These are phyloP conservation scores for Cornus suecica DNA, from an alignment of 148 eudicot species.

Conservation along the genomic window DNA sequence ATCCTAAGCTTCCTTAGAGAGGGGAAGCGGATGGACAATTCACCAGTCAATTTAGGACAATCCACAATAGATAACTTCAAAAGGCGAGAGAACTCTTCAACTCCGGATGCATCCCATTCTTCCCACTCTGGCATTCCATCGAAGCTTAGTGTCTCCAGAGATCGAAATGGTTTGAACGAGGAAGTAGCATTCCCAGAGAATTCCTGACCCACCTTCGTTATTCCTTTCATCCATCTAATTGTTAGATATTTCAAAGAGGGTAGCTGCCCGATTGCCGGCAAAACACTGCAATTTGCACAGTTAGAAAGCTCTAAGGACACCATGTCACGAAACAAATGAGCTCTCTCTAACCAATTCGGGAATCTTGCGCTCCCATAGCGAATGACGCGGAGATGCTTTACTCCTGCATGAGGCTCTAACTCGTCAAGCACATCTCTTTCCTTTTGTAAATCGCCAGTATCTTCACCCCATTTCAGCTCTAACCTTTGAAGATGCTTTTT, in stretches of 20 bases:
- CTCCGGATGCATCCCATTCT: no score
- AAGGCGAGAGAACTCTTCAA: not conserved
- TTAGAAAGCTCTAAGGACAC: not conserved
- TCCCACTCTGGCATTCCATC: not conserved
- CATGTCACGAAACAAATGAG: not conserved
- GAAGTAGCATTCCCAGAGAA: not conserved
- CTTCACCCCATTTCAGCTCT: no score
- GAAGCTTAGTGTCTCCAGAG: not conserved
- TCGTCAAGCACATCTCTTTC: no score
- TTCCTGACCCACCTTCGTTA: not conserved
- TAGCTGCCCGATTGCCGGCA: constrained; percentile 13
- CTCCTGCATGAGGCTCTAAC: constrained; percentile 11
- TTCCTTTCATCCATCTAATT: not conserved
- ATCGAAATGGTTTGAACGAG: not conserved
- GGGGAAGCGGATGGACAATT: no score
- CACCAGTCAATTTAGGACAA: no score
- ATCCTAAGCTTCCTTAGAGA: no score
- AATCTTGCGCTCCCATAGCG: not conserved
- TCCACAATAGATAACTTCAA: no score
- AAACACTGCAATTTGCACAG: not conserved
- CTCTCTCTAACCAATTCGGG: constrained; percentile 8
- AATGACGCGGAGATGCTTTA: not conserved
- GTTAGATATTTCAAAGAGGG: constrained; percentile 4
- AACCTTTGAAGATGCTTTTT: no score
- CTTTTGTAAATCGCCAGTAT: not conserved